phyloP scores from a whole-genome alignment of 148 eudicot species.

The Chenopodium berlandieri region DNA sequence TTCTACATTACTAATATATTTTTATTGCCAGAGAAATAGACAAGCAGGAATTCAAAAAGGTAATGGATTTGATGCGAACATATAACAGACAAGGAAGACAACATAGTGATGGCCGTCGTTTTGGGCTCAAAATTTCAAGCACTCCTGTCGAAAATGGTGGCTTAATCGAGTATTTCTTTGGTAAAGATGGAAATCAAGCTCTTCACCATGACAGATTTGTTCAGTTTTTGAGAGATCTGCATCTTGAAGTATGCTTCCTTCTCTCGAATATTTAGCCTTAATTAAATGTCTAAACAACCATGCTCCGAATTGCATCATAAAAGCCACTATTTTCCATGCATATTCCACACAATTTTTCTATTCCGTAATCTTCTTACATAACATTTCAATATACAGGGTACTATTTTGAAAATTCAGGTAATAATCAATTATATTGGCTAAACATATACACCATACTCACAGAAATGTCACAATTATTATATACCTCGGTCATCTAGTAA shows the following conservation, averaged over 20 bases:
- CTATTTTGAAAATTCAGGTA: too few species aligned
- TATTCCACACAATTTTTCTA: too few species aligned
- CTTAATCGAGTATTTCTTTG: slow-evolving; percentile 73
- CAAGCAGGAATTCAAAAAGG: slow-evolving; percentile 82
- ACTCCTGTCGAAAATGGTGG: slow-evolving; percentile 73
- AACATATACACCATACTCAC: too few species aligned
- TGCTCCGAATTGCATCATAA: not conserved
- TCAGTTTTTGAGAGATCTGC: slow-evolving; percentile 75
- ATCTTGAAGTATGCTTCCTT: slow-evolving; percentile 53
- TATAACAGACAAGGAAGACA: slow-evolving; percentile 70
- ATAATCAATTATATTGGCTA: too few species aligned
- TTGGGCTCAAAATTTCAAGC: slow-evolving; percentile 55
- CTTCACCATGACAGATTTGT: slow-evolving; percentile 67
- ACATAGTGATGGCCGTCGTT: slow-evolving; percentile 64
- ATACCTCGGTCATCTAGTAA: too few species aligned
- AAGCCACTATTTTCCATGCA: too few species aligned
- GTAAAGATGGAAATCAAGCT: slow-evolving; percentile 69
- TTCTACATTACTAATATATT: not conserved
- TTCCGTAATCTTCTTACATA: too few species aligned
- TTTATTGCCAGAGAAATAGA: slow-evolving; percentile 53
- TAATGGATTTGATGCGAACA: slow-evolving; percentile 77
- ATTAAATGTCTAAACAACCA: not conserved
- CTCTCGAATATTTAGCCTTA: not conserved
- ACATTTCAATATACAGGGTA: too few species aligned
- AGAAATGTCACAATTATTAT: too few species aligned